phyloP scores from a whole-genome alignment of 1,139 yeast species.

The Geotrichum fermentans region DNA sequence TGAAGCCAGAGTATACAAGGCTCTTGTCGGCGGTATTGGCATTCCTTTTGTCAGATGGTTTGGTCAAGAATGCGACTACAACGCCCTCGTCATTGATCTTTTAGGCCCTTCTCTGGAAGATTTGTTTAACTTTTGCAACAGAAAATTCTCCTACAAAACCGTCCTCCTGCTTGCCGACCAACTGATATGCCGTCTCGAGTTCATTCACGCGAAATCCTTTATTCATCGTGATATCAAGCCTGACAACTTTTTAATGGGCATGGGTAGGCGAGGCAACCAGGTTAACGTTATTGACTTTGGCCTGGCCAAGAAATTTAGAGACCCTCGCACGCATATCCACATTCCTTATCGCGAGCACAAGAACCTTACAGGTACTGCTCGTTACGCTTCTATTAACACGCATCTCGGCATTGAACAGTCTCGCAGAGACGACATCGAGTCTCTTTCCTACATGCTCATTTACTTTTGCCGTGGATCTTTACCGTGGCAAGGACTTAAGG shows the following conservation, averaged over 20 bases:
- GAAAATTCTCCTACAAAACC: slow-evolving; percentile 90
- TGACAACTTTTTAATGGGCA: slow-evolving; percentile 94
- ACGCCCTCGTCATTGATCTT: slow-evolving; percentile 94
- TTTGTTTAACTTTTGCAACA: slow-evolving; percentile 88
- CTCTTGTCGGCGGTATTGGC: slow-evolving; percentile 94
- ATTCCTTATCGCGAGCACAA: slow-evolving; percentile 95
- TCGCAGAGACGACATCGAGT: slow-evolving; percentile 93
- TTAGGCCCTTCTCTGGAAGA: slow-evolving; percentile 95
- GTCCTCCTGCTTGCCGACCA: slow-evolving; percentile 91
- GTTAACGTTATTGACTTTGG: slow-evolving; percentile 97
- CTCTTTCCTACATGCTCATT: slow-evolving; percentile 89
- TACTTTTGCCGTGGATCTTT: slow-evolving; percentile 92
- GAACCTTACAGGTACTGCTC: slow-evolving; percentile 94
- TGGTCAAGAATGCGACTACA: slow-evolving; percentile 94
- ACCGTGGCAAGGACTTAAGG: slow-evolving; percentile 98
- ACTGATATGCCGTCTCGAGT: slow-evolving; percentile 88
- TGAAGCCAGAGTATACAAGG: slow-evolving; percentile 92
- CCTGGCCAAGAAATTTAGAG: slow-evolving; percentile 90
- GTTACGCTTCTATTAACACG: slow-evolving; percentile 92
- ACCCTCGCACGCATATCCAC: slow-evolving; percentile 91
- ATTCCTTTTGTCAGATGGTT: slow-evolving; percentile 96
- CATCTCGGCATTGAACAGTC: slow-evolving; percentile 96
- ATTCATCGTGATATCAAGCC: slow-evolving; percentile 89
- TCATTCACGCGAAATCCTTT: slow-evolving; percentile 90
- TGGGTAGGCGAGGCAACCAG: slow-evolving; percentile 90